These are phyloP conservation scores for Eimeria maxima DNA, from an alignment of 169 alveolate genomes.

Conservation along the genomic window DNA sequence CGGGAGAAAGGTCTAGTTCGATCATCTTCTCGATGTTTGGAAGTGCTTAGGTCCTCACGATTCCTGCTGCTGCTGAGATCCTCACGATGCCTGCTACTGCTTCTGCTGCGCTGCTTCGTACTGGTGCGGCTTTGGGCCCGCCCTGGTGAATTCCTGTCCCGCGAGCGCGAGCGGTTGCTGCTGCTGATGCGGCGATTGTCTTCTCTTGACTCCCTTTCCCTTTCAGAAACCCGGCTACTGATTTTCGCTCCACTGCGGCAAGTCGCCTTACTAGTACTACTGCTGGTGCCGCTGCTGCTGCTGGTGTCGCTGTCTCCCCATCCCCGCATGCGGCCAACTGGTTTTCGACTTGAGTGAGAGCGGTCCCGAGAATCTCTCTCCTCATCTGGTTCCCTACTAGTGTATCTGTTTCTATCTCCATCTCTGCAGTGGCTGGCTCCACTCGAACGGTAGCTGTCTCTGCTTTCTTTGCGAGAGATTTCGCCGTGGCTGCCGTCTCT, in stretches of 20 bases:
- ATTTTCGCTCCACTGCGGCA: not conserved
- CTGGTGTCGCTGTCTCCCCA: slow-evolving; percentile 52
- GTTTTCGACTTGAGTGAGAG: slow-evolving; percentile 36
- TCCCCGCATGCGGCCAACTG: slow-evolving; percentile 71
- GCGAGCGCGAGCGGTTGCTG: slow-evolving; percentile 54
- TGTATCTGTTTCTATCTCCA: slow-evolving; percentile 3
- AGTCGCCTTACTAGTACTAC: not conserved
- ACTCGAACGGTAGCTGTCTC: slow-evolving; percentile 40
- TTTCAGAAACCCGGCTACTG: not conserved
- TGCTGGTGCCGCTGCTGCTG: slow-evolving; percentile 62
- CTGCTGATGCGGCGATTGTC: slow-evolving; percentile 18
- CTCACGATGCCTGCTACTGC: slow-evolving; percentile 62
- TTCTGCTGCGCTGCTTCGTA: slow-evolving; percentile 41
- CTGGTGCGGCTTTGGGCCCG: slow-evolving; percentile 35
- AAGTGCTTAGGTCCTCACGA: slow-evolving; percentile 31
- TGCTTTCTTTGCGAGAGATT: not conserved
- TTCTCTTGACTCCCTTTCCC: slow-evolving; percentile 15
- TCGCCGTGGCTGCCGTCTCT: slow-evolving; percentile 22
- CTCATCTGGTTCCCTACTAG: slow-evolving; percentile 24
- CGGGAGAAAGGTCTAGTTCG: slow-evolving; percentile 1
- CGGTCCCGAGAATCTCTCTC: slow-evolving; percentile 23
- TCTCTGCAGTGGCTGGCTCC: slow-evolving; percentile 4
- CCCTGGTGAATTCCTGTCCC: slow-evolving; percentile 18
- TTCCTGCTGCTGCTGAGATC: not conserved
- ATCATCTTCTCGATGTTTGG: slow-evolving; percentile 18